Base-by-base conservation (phyloP, 164 flowering plant species). In the Chimonanthus praecox region DNA sequence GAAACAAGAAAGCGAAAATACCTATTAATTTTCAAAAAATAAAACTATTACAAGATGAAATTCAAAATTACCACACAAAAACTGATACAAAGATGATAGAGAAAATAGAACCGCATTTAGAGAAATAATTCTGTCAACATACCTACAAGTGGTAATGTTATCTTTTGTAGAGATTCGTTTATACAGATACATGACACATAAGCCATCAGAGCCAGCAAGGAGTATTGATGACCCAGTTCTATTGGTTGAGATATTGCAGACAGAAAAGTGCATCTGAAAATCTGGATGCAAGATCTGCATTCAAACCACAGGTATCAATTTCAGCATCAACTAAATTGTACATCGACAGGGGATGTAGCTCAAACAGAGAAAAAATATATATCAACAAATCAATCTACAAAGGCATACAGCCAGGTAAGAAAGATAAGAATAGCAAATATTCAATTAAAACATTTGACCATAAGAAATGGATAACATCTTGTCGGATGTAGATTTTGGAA, bases 201-300 rank as follows among this genome's bases (percentile, higher is more conserved):
- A 64, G 49, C 86, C 87, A 63, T 81, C 82, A 61, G 85, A 72
- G 68, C 97, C 92, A 60, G 74, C 72, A 47, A 94, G 87, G 6
- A 90, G 71, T 51, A 94, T 20, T 15, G 91, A 90, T 47, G 97
- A 85, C 61, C 97, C 97, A 76, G 83, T 84, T 72, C 88, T 79
- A 77, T 91, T 92, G 45, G 91, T 80, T 16, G 92, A 85, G 75
- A 92, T 84, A 65, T 79, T 84, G 70, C 79, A 75, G 9, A 94
- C 92, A 60, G 47, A 81, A 76, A 87, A 88, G 7, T 85, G 70
- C 62, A 88, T 51, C 67, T 76, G 71, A 74, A 80, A 74, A 74
- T 90, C 97, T 45, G 97, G 77, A 78, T 61, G 83, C 82, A 94
- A 70, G 8, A 87, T 92, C 98, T 94, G 82, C 58, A 33, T 9